Percentiles rank a stretch among this genome's conserved stretches.
Conservation (phyloP, 2,329 filamentous ascomycete genomes). For the Aspergillus fructus region DNA sequence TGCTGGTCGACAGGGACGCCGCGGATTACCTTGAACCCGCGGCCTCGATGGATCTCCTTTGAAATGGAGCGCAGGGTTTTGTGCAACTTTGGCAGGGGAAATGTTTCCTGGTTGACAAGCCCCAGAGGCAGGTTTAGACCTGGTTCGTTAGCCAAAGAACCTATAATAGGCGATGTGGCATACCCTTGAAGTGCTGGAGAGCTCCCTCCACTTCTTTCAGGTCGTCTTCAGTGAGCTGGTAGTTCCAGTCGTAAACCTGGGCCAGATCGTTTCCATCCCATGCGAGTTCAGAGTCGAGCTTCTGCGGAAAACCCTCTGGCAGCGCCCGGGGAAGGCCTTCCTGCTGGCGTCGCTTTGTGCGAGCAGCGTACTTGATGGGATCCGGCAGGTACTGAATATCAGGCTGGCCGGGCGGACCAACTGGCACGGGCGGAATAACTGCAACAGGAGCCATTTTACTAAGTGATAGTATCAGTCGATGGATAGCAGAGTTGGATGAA, state of each 20-base stretch:
- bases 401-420: slow-evolving; percentile 20
- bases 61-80: slow-evolving; percentile 34
- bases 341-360: slow-evolving; percentile 20
- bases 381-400: slow-evolving; percentile 33
- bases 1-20: slow-evolving; percentile 41
- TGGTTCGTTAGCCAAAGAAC: slow-evolving; percentile 7
- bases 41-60: slow-evolving; percentile 40
- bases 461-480: neutral
- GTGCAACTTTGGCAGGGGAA: slow-evolving; percentile 42
- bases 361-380: slow-evolving; percentile 26
- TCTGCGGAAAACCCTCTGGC: slow-evolving; percentile 43
- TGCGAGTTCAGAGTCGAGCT: slow-evolving; percentile 45
- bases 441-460: neutral
- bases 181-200: slow-evolving; percentile 44
- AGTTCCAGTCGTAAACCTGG: slow-evolving; percentile 42
- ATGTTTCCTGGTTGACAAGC: slow-evolving; percentile 48
- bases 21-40: slow-evolving; percentile 47
- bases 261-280: slow-evolving; percentile 47
- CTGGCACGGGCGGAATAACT: neutral
- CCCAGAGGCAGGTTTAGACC: slow-evolving; percentile 31
- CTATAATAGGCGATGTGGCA: neutral
- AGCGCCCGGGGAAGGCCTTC: slow-evolving; percentile 26
- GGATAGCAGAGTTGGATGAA: neutral
- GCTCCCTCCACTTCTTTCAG: slow-evolving; percentile 46
- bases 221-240: slow-evolving; percentile 36